Evolutionary conservation across 768 basidiomycete species (phyloP), one percentile per base, ranked within the genome.

Genomic region (Hygrophoropsis aurantiaca): DNA sequence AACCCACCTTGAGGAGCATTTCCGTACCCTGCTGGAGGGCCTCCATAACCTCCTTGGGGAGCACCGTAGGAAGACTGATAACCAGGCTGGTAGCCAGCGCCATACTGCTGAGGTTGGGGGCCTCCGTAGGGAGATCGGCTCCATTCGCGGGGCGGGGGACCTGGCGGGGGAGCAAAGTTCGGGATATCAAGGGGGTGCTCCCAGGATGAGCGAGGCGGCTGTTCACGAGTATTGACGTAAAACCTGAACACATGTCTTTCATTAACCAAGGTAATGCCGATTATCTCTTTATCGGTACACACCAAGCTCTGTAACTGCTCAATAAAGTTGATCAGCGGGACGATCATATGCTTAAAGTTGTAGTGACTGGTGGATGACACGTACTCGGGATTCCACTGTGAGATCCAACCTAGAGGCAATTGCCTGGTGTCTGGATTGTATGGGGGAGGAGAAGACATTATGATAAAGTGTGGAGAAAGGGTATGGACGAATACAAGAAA

Each of bases 121-220:
- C 25, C 42, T 8, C 49, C 50, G 20, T 71, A 70, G 3, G 68
- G 68, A 15, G 65, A 62, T 36, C 55, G 62, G 35, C 34, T 67
- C 53, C 57, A 59, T 47, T 26, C 54, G 37, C 64, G 65, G 1
- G 80, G 76, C 0, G 84, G 83, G 8, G 78, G 69, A 16, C 74
- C 73, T 0, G 53, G 35, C 0, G 75, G 72, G 11, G 72, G 58
- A 2, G 51, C 60, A 44, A 54, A 77, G 51, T 62, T 61, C 19
- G 47, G 44, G 0, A 62, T 58, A 3, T 82, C 84, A n/a, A 76
- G 64, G 0, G 88, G 88, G 55, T 89, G 88, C 0, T 68, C 72
- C 88, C 88, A 90, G 11, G 74, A 77, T 30, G 84, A 80, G 16
- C 76, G 73, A 0, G 85, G 83, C 4, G 87, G 87, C 15, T 73